phyloP scores from a whole-genome alignment of 352 stramenopile genomes.

The Phytophthora pisi region DNA sequence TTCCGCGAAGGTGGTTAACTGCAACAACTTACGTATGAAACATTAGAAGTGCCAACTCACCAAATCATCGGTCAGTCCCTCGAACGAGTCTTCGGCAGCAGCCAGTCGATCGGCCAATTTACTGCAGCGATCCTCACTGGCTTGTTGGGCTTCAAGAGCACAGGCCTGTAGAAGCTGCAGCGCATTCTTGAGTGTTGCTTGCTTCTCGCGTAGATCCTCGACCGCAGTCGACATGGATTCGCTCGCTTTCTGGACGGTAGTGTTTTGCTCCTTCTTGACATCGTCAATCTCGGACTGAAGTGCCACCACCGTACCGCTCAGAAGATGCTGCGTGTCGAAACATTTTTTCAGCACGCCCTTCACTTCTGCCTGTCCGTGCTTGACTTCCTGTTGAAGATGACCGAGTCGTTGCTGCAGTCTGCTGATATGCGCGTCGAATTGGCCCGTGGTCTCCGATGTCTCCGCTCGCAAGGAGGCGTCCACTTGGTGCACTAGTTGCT shows the following conservation, averaged over 20 bases:
- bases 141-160: constrained; percentile 46
- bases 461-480: constrained; percentile 33
- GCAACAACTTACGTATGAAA: neutral
- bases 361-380: constrained; percentile 44
- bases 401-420: constrained; percentile 31
- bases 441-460: constrained; percentile 10
- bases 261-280: constrained; percentile 19
- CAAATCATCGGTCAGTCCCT: constrained; percentile 54
- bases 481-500: constrained; percentile 32
- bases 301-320: constrained; percentile 62
- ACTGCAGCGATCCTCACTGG: constrained; percentile 33
- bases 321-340: constrained; percentile 63
- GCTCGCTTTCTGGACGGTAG: constrained; percentile 6
- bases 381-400: constrained; percentile 20
- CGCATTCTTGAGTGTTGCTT: constrained; percentile 52
- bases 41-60: constrained; percentile 25
- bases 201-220: constrained; percentile 54
- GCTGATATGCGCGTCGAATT: constrained; percentile 12
- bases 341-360: constrained; percentile 58
- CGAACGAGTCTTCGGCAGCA: constrained; percentile 51
- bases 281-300: constrained; percentile 62
- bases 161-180: constrained; percentile 53
- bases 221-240: constrained; percentile 31
- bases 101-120: constrained; percentile 45
- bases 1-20: neutral